Percentiles rank a stretch among this genome's conserved stretches.
phyloP scores from a whole-genome alignment of 1,284 basidiomycete genomes.

The Coniophora puteana region DNA sequence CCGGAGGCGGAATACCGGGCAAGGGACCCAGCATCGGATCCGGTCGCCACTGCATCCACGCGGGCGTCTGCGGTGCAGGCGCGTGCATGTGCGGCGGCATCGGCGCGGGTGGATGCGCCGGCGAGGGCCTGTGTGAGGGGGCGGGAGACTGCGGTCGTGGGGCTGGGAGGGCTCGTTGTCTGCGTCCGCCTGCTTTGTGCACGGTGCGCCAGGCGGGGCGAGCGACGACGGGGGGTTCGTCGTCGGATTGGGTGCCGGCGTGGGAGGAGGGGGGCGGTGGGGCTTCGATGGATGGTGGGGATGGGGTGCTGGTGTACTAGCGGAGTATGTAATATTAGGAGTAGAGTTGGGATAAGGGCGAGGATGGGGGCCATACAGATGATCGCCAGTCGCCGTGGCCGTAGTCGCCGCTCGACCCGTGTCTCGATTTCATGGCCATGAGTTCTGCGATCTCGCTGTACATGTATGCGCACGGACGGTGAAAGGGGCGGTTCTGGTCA shows the following conservation, averaged over 20 bases:
- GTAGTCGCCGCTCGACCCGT: conserved; percentile 67
- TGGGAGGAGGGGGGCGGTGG: conserved; percentile 32
- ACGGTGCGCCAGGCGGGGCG: conserved; percentile 70
- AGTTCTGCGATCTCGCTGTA: conserved; percentile 70
- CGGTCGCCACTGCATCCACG: conserved; percentile 77
- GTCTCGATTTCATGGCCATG: conserved; percentile 72
- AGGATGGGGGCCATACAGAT: conserved; percentile 32
- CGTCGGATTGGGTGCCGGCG: conserved; percentile 31
- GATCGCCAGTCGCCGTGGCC: conserved; percentile 64
- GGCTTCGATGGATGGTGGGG: no score
- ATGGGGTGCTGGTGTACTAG: conserved; percentile 17
- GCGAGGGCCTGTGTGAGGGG: conserved; percentile 36
- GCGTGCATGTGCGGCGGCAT: conserved; percentile 41
- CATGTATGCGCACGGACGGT: conserved; percentile 1
- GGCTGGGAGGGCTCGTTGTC: no score
- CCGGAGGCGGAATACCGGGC: conserved; percentile 30
- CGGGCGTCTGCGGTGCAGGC: conserved; percentile 49
- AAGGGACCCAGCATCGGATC: conserved; percentile 31
- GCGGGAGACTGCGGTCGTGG: no score
- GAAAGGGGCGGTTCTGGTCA: no score
- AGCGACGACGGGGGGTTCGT: conserved; percentile 42
- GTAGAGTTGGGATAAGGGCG: conserved; percentile 1
- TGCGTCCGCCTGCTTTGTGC: conserved; percentile 53
- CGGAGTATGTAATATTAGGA: conserved; percentile 2
- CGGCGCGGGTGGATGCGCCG: conserved; percentile 36